Evolutionary conservation across 306 rosid species (phyloP), one percentile per base, ranked within the genome.

Genomic region (Cucurbita pepo): DNA sequence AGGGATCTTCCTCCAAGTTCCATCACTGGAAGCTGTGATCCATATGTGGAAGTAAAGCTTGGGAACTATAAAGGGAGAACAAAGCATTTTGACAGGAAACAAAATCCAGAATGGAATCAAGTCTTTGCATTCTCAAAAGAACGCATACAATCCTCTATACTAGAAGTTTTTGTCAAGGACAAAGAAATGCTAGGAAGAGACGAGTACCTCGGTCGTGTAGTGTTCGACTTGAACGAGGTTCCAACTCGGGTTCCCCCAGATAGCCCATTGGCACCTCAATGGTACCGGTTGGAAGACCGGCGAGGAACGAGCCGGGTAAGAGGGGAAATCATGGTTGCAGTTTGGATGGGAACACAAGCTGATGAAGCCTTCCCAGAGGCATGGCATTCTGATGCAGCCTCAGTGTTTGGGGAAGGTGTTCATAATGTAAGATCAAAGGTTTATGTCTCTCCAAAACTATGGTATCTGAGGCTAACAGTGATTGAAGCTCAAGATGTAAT

Each of bases 331-430:
- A 94, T 94, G 98, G 81, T 94, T 30, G 96, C 95, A 18, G 97
- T 90, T 0, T 93, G 98, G 98, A 90, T 90, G 93, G 98, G 98
- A 67, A 93, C 97, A 64, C 98, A 93, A 71, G 98, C 96, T 56
- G 98, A 92, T 62, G 98, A 88, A 80, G 95, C 98, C 30, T 92
- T 92, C 73, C 82, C 97, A 22, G 97, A 94, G 69, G 90, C 98
- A 43, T 94, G 96, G 97, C 96, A 94, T 76, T 85, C 98, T 13
- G 97, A 94, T 79, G 91, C 96, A 16, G 97, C 96, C 44, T 75
- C 88, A 13, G 98, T 83, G 6, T 85, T 47, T 55, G 98, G 98
- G 4, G 96, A 90, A 30, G 97, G 98, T 40, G 87, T 90, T 81
- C 76, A 82, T 67, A 94, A 89, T 72, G 82, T 84, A 37, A 78